Evolutionary conservation across 2,329 filamentous ascomycete species (phyloP).

Genomic region (Talaromyces albobiverticillius): DNA sequence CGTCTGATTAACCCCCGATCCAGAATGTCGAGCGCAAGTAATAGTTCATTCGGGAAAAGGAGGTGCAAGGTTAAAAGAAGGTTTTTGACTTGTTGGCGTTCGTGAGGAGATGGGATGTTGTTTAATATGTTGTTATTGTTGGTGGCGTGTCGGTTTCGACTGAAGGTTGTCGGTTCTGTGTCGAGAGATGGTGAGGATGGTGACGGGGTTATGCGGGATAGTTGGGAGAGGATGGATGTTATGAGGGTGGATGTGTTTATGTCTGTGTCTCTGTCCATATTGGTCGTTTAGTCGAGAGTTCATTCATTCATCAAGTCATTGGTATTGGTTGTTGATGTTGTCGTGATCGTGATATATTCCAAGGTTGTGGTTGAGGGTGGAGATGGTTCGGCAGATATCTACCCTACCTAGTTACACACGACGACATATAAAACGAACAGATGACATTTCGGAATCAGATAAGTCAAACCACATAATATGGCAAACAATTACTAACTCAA

Average conservation of each 20-base stretch:
- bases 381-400: too few species aligned
- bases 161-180: background rate
- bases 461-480: background rate
- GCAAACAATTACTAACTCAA: background rate
- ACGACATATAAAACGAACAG: too few species aligned
- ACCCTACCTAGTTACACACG: too few species aligned
- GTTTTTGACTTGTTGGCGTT: constrained; percentile 40
- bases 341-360: background rate
- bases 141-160: background rate
- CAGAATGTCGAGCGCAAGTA: constrained; percentile 83
- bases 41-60: constrained; percentile 74
- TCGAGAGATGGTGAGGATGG: constrained; percentile 2
- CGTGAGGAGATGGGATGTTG: background rate
- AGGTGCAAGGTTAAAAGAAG: constrained; percentile 78
- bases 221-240: constrained; percentile 13
- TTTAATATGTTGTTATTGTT: constrained; percentile 19
- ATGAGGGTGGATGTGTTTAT: constrained; percentile 3
- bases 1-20: constrained; percentile 71
- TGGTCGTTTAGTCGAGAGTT: background rate
- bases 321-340: too few species aligned
- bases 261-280: background rate
- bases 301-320: too few species aligned
- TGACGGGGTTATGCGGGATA: constrained; percentile 6
- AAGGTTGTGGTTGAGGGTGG: too few species aligned
- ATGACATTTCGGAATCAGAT: too few species aligned